Conservation (phyloP, 257 asterid genomes). For the Forsythia viridissima region DNA sequence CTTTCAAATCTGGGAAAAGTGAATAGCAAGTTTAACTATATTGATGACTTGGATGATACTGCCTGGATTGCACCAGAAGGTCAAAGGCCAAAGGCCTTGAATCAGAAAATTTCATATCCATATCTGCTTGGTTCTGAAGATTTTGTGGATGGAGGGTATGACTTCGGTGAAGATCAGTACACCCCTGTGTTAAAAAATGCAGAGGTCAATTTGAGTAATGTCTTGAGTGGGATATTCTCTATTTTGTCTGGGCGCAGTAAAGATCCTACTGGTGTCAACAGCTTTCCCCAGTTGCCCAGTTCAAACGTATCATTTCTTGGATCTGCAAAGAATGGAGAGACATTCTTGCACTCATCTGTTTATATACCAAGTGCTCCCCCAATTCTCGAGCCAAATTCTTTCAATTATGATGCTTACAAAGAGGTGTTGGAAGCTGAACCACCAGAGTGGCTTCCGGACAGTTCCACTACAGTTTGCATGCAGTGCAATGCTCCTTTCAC, state of each 20-base stretch:
- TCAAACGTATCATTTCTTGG: constrained; percentile 85
- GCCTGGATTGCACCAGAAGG: constrained; percentile 39
- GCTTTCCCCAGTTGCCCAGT: constrained; percentile 50
- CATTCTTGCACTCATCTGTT: constrained; percentile 80
- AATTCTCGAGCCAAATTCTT: constrained; percentile 62
- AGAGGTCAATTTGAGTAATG: constrained; percentile 85
- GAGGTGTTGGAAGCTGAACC: constrained; percentile 96
- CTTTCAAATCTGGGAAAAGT: constrained; percentile 37
- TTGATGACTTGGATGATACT: constrained; percentile 49
- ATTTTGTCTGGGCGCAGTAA: constrained; percentile 73
- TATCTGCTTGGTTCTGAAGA: constrained; percentile 51
- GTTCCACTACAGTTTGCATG: constrained; percentile 76
- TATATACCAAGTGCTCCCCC: constrained; percentile 98
- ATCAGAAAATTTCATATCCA: constrained; percentile 49
- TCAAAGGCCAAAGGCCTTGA: constrained; percentile 24
- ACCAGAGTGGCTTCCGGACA: constrained; percentile 98
- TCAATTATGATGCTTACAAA: constrained; percentile 62
- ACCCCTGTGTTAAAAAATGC: constrained; percentile 42
- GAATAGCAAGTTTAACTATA: constrained; percentile 37
- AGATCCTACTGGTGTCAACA: constrained; percentile 23
- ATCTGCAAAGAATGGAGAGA: constrained; percentile 80
- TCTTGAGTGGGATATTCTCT: constrained; percentile 73
- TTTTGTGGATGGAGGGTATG: constrained; percentile 55
- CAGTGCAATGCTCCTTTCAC: constrained; percentile 87
- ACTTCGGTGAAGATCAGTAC: constrained; percentile 57